Base-by-base conservation (phyloP, 1,139 yeast genomes). In the Suhomyces atakaporum region DNA sequence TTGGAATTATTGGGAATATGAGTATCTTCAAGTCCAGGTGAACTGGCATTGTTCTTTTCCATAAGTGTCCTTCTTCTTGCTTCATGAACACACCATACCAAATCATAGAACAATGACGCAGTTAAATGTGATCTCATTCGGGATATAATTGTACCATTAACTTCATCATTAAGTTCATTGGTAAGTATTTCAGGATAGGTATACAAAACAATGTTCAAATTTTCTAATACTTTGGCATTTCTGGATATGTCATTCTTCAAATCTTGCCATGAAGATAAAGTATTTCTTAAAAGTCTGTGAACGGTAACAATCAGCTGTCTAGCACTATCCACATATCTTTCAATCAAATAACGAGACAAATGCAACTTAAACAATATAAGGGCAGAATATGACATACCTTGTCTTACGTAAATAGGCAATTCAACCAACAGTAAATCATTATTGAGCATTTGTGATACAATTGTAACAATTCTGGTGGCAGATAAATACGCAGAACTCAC, bases 31-130 rank as follows among this genome's bases (percentile, higher is more conserved):
- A 31, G 28, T 9, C 25, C 12, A 10, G 32, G 23, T n/a, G 36
- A 26, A 5, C 24, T 29, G 3, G 31, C 31, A 21, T 33, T 39
- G 36, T 58, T 61, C 35, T 75, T 76, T 36, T 69, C 78, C 18
- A 73, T 67, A 35, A 78, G 58, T 12, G 82, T 79, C 42, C 95
- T 68, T 55, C 97, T 72, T 57, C 95, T 72, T 0, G 96, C 96
- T 56, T 90, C 97, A 59, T 90, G 97, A 33, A 90, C 86, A 56
- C 95, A 86, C 92, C 96, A 89, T 13, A 90, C 92, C 40, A 90
- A 72, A 60, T 90, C 97, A 57, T 90, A 90, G 53, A 90, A 90
- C 38, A 90, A 63, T 0, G 96, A 88, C 0, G 95, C 96, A 0
- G 96, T 86, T 50, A 90, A 69, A 62, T 90, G 97, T 0, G 96